Conservation (phyloP, 140 eudicot species). For the Flaveria floridana region DNA sequence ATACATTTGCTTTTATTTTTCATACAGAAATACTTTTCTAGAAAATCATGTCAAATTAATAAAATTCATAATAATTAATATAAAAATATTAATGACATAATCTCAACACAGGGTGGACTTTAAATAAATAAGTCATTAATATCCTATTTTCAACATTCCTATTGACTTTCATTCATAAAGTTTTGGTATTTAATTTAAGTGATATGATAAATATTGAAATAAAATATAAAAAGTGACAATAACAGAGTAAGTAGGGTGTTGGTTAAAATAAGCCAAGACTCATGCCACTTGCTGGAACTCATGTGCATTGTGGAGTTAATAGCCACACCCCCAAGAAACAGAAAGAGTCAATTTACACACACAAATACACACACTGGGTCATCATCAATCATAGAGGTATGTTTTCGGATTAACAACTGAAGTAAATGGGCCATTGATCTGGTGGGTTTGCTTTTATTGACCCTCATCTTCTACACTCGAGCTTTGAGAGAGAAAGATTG, state of each 20-base stretch:
- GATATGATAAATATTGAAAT: background rate
- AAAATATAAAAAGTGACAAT: background rate
- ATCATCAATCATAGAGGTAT: constrained; percentile 37
- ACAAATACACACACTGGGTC: constrained; percentile 27
- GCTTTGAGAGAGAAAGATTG: constrained; percentile 8
- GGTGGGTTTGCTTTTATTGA: constrained; percentile 27
- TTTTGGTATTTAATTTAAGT: background rate
- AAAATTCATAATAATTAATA: background rate
- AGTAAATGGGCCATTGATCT: constrained; percentile 33
- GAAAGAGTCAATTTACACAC: constrained; percentile 39
- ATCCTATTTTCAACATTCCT: constrained; percentile 5
- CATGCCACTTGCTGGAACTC: constrained; percentile 31
- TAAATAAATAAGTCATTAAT: constrained; percentile 4
- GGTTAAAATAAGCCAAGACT: constrained; percentile 27
- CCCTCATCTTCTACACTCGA: constrained; percentile 29
- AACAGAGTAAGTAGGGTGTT: constrained; percentile 30
- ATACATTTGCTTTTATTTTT: background rate
- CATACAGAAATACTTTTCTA: background rate
- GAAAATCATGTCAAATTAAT: background rate
- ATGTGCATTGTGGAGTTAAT: constrained; percentile 26
- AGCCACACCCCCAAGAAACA: constrained; percentile 29
- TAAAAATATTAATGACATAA: background rate
- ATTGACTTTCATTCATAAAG: constrained; percentile 27
- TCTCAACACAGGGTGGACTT: constrained; percentile 24
- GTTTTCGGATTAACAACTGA: constrained; percentile 20